A percentile compares a stretch with the other conserved stretches of the same genome.
phyloP scores from a whole-genome alignment of 257 asterid genomes.

The Knoxia roxburghii region DNA sequence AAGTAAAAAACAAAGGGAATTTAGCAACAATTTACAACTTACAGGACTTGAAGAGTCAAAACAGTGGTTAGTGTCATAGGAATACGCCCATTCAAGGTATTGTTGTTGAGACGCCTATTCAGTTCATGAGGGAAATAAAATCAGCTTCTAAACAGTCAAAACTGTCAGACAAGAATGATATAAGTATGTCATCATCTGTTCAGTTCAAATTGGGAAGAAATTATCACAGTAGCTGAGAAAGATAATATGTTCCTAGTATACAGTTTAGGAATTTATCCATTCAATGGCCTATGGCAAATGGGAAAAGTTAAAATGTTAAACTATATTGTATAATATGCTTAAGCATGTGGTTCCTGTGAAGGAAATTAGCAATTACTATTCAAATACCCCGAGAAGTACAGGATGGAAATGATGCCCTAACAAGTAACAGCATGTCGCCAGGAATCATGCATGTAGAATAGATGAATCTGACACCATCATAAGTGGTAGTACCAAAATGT shows the following conservation, averaged over 20 bases:
- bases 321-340: neutral
- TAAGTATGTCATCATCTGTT: neutral
- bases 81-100: constrained; percentile 68
- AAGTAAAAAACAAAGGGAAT: constrained; percentile 7
- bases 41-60: constrained; percentile 90
- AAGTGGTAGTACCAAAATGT: neutral
- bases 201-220: neutral
- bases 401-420: neutral
- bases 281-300: neutral
- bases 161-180: neutral
- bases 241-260: neutral
- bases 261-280: neutral
- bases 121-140: constrained; percentile 18
- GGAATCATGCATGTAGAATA: neutral
- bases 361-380: too few relatives aligned
- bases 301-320: neutral
- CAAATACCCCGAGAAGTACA: too few relatives aligned
- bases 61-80: constrained; percentile 62
- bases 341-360: too few relatives aligned
- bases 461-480: neutral
- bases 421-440: neutral
- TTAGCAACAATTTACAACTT: constrained; percentile 30
- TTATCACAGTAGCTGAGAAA: neutral
- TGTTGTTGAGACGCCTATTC: constrained; percentile 94
- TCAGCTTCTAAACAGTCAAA: constrained; percentile 13